These are phyloP conservation scores for Serpula lacrymans DNA, from an alignment of 768 basidiomycete species.

Conservation along the genomic window DNA sequence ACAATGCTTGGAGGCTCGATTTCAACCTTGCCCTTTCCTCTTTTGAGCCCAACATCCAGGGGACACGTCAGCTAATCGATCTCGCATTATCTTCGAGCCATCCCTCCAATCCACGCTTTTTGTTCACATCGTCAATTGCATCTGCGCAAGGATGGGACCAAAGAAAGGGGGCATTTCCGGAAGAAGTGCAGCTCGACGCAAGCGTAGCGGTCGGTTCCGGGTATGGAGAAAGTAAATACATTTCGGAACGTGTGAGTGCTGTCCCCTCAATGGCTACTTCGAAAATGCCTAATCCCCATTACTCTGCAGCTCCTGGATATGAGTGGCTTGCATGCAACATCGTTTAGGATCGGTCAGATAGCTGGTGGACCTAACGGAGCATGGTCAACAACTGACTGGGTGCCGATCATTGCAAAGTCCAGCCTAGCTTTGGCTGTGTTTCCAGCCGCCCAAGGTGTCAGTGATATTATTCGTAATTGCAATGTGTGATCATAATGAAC, in stretches of 20 bases:
- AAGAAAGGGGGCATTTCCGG: slow-evolving; percentile 26
- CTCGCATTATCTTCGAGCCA: slow-evolving; percentile 27
- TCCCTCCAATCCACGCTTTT: slow-evolving; percentile 10
- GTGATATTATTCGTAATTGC: slow-evolving; percentile 2
- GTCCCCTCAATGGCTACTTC: not conserved
- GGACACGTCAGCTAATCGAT: slow-evolving; percentile 30
- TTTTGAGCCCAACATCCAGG: slow-evolving; percentile 34
- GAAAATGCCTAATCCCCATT: not conserved
- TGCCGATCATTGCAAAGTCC: slow-evolving; percentile 33
- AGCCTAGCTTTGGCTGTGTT: slow-evolving; percentile 20
- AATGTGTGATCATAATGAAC: not conserved
- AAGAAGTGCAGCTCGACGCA: slow-evolving; percentile 27
- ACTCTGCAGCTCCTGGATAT: slow-evolving; percentile 17
- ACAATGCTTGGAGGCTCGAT: slow-evolving; percentile 40
- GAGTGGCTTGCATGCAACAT: slow-evolving; percentile 21
- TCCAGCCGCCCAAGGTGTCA: slow-evolving; percentile 20
- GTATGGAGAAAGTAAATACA: slow-evolving; percentile 33
- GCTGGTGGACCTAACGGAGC: slow-evolving; percentile 29
- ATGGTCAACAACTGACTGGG: slow-evolving; percentile 33
- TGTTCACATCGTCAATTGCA: slow-evolving; percentile 24
- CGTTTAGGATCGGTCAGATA: slow-evolving; percentile 32
- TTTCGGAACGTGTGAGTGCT: slow-evolving; percentile 28
- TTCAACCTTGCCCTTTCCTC: slow-evolving; percentile 37
- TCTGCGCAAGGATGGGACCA: slow-evolving; percentile 20
- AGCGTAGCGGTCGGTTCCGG: slow-evolving; percentile 25